A percentile compares a stretch with the other conserved stretches of the same genome.
Conservation (phyloP, 495 filamentous ascomycete genomes). For the Penicillium lividum region DNA sequence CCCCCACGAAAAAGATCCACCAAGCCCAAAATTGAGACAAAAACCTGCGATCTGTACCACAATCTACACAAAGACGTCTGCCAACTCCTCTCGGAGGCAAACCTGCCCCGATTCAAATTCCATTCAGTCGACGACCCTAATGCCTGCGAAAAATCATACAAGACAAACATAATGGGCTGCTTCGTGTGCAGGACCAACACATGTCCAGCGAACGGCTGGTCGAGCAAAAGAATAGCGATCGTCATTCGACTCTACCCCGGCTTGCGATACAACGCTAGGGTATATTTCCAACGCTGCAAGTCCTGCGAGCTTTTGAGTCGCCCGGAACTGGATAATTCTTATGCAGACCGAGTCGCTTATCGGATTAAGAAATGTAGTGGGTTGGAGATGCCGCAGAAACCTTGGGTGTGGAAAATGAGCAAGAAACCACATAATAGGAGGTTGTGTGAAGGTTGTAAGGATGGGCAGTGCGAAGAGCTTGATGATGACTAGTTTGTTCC, state of each 20-base stretch:
- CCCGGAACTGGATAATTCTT: conserved; percentile 1
- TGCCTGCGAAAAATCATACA: neutral
- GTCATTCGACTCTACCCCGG: conserved; percentile 3
- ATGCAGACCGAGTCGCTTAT: conserved; percentile 7
- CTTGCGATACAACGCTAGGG: conserved; percentile 5
- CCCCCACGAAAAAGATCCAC: neutral
- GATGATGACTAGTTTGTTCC: neutral
- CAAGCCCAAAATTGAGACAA: neutral
- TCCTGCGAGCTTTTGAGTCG: neutral
- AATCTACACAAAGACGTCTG: conserved; percentile 2
- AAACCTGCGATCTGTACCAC: neutral
- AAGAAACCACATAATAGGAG: conserved; percentile 1
- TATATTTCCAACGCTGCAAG: conserved; percentile 3
- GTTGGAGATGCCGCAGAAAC: neutral
- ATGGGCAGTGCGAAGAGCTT: conserved; percentile 4
- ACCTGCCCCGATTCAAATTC: neutral
- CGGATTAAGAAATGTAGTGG: conserved; percentile 6
- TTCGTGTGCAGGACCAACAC: neutral
- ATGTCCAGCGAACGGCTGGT: conserved; percentile 1
- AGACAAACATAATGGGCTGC: conserved; percentile 4
- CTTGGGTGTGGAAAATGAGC: neutral
- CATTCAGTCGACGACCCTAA: neutral
- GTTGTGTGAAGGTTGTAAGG: conserved; percentile 3
- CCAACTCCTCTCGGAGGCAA: neutral
- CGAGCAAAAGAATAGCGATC: conserved; percentile 3